Evolutionary conservation across 352 stramenopile genomes (phyloP), one percentile per base, ranked within the genome.

Genomic region (Globisporangium polare): DNA sequence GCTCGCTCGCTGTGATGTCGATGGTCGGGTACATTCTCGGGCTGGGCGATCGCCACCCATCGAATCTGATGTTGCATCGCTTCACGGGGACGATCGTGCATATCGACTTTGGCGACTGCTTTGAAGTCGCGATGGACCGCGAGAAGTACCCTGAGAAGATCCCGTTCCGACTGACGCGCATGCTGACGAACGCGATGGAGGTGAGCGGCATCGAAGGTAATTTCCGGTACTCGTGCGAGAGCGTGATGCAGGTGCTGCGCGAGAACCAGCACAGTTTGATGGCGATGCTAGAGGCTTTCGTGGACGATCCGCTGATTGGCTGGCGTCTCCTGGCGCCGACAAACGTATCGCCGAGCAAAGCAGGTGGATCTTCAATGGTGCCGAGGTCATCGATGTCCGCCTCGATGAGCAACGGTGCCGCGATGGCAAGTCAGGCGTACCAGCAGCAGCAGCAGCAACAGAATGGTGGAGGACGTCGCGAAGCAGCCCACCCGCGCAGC

Each of bases 71-170:
- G 97, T 73, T 99, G 2, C 96, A 99, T 77, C 86, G 97, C 41
- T 88, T 98, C 52, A 99, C 94, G n/a, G 97, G 97, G 26, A 96
- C 74, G 46, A 96, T 99, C 42, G 78, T 99, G 22, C 98, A 99
- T 73, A 98, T 98, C 53, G 95, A 98, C 63, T 98, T 98, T 67
- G 95, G 95, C 27, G 95, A 98, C 72, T 92, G 80, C 50, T 99
- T 99, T 67, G 97, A 99, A 75, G 97, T 99, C 47, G 96, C 97
- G 6, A 99, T 99, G 96, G 90, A 99, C 50, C 86, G 97, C 35
- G 96, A 99, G 35, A 99, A 99, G 66, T 99, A 98, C 63, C 98
- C 98, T 0, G 98, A 99, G 75, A 99, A 97, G 61, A 96, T 99
- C 29, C 98, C 98, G 5, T 99, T 99, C 73, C 94, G 98, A 12